A percentile compares a stretch with the other conserved stretches of the same genome.
Conservation (phyloP, 192 early-diverging fungal species). For the Gonapodya prolifera region DNA sequence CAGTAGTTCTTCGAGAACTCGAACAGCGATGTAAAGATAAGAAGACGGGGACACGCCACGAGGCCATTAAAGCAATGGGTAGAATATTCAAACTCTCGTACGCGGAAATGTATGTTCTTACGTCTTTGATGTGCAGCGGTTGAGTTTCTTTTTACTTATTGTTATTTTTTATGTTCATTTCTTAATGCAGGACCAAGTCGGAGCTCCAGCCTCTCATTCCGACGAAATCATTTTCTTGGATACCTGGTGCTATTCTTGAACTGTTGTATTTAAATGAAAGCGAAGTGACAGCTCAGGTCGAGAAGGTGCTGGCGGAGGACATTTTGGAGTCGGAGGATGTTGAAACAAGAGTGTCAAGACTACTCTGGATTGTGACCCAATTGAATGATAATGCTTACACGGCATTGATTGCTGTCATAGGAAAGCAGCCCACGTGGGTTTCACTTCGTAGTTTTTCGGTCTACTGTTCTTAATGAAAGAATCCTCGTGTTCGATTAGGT, state of each 20-base stretch:
- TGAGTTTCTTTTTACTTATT: neutral
- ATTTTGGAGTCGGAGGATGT: slow-evolving; percentile 53
- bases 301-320: slow-evolving; percentile 42
- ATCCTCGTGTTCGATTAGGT: neutral
- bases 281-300: slow-evolving; percentile 45
- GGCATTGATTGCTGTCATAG: neutral
- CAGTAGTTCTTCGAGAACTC: slow-evolving; percentile 36
- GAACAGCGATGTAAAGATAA: slow-evolving; percentile 82
- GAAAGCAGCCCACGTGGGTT: neutral
- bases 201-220: too few relatives aligned
- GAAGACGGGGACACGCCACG: slow-evolving; percentile 47
- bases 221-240: slow-evolving; percentile 61
- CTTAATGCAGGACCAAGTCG: too few relatives aligned
- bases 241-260: slow-evolving; percentile 69
- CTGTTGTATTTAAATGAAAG: slow-evolving; percentile 74
- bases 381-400: neutral
- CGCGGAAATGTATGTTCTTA: slow-evolving; percentile 45
- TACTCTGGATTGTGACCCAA: neutral
- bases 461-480: too few relatives aligned
- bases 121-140: neutral
- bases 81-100: slow-evolving; percentile 61
- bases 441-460: too few relatives aligned
- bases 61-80: slow-evolving; percentile 62
- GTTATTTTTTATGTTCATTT: too few relatives aligned
- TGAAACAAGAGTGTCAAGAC: neutral